These are phyloP conservation scores for Sclerotinia minor DNA, from an alignment of 2,329 filamentous ascomycete genomes.

Conservation along the genomic window DNA sequence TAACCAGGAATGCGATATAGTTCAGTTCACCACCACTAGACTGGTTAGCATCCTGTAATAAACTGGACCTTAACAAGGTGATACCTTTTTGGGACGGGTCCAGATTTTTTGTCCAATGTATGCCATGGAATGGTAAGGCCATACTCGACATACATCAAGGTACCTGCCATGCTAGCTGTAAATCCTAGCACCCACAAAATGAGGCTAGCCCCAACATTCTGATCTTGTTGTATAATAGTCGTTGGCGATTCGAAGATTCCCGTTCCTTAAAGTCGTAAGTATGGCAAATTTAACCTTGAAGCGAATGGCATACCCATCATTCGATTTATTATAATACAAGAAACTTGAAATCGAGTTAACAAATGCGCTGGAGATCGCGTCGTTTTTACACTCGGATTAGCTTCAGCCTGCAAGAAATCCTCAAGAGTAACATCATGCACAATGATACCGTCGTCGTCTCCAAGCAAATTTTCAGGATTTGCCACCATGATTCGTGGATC, in stretches of 20 bases:
- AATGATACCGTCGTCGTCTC: neutral
- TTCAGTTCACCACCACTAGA: slow-evolving; percentile 49
- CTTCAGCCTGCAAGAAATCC: too few species aligned
- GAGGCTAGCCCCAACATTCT: slow-evolving; percentile 55
- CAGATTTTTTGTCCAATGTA: slow-evolving; percentile 44
- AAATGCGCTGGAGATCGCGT: slow-evolving; percentile 16
- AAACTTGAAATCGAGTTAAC: slow-evolving; percentile 21
- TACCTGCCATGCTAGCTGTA: slow-evolving; percentile 34
- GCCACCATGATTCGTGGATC: neutral
- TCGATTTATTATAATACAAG: slow-evolving; percentile 20
- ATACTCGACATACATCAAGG: slow-evolving; percentile 47
- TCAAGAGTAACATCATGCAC: too few species aligned
- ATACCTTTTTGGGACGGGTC: slow-evolving; percentile 46
- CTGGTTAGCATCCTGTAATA: neutral
- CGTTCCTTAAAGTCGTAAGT: slow-evolving; percentile 28
- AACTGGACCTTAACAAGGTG: neutral
- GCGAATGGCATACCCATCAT: slow-evolving; percentile 17
- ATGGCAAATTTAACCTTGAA: neutral
- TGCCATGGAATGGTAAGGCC: slow-evolving; percentile 51
- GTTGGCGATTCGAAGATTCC: slow-evolving; percentile 52
- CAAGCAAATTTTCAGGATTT: neutral
- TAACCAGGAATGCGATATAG: slow-evolving; percentile 37
- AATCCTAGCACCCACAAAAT: slow-evolving; percentile 55
- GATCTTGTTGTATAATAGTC: slow-evolving; percentile 46
- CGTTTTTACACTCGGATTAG: neutral